Evolutionary conservation across 2,329 filamentous ascomycete genomes (phyloP).

Genomic region (Berkeleyomyces rouxiae): DNA sequence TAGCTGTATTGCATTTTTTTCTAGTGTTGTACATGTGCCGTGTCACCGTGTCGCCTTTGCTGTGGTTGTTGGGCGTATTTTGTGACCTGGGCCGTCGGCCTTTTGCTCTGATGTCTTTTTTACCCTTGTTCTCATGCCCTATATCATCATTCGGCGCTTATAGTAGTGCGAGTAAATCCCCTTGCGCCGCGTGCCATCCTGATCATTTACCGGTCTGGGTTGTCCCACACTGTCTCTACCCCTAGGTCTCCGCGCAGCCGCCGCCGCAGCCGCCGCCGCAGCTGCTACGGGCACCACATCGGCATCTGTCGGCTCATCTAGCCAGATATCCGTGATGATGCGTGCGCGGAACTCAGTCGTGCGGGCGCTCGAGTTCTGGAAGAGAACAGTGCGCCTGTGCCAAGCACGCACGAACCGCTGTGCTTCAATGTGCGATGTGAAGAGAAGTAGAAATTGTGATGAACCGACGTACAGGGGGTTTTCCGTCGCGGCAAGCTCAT

Average conservation of each 20-base stretch:
- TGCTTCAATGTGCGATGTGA: slow-evolving; percentile 19
- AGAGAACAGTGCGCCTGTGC: slow-evolving; percentile 21
- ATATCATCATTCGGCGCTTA: neutral
- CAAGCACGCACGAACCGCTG: slow-evolving; percentile 26
- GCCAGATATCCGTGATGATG: slow-evolving; percentile 8
- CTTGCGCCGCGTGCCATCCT: neutral
- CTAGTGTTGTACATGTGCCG: neutral
- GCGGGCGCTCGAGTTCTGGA: slow-evolving; percentile 9
- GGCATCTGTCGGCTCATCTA: neutral
- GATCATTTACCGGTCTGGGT: neutral
- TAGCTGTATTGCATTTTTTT: neutral
- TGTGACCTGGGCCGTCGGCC: too few species aligned
- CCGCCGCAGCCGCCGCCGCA: neutral
- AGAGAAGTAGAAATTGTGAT: slow-evolving; percentile 10
- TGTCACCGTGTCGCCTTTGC: too few species aligned
- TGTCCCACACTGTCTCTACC: neutral
- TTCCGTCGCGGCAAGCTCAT: neutral
- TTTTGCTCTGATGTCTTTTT: too few species aligned
- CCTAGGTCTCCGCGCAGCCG: neutral
- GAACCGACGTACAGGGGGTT: slow-evolving; percentile 3
- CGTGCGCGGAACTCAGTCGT: slow-evolving; percentile 8
- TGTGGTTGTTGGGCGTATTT: neutral
- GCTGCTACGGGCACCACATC: neutral
- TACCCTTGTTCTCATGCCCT: neutral
- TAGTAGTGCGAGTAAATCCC: slow-evolving; percentile 5